Percentiles rank a stretch among this genome's conserved stretches.
Conservation (phyloP, 192 early-diverging fungal genomes). For the Podila epigama region DNA sequence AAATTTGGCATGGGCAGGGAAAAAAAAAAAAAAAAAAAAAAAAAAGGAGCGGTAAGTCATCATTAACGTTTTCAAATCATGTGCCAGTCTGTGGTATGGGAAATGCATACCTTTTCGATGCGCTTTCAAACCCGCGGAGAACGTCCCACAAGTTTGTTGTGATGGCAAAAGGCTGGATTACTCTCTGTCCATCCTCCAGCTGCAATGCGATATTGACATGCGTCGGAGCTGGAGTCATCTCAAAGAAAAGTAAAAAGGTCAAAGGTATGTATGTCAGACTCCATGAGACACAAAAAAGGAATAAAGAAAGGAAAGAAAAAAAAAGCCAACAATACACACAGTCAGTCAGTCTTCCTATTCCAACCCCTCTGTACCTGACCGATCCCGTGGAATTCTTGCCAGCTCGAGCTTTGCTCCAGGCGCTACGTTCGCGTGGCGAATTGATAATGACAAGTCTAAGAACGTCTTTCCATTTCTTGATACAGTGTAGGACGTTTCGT, state of each 20-base stretch:
- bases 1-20: neutral
- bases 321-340: neutral
- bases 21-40: constrained; percentile 6
- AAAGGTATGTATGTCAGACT: neutral
- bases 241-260: neutral
- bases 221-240: constrained; percentile 49
- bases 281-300: neutral
- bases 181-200: constrained; percentile 69
- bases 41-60: neutral
- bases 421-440: constrained; percentile 85
- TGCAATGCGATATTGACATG: constrained; percentile 75
- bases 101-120: constrained; percentile 49
- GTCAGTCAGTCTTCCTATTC: neutral
- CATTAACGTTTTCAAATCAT: neutral
- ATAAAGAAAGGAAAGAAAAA: neutral
- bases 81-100: neutral
- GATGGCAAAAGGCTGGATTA: constrained; percentile 67
- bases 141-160: constrained; percentile 76
- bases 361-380: constrained; percentile 37
- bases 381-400: constrained; percentile 21
- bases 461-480: constrained; percentile 59
- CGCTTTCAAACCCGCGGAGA: constrained; percentile 62
- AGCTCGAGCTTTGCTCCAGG: constrained; percentile 80
- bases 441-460: constrained; percentile 75
- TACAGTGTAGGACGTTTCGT: neutral